Evolutionary conservation across 768 basidiomycete genomes (phyloP).

Genomic region (Mrakia blollopis): DNA sequence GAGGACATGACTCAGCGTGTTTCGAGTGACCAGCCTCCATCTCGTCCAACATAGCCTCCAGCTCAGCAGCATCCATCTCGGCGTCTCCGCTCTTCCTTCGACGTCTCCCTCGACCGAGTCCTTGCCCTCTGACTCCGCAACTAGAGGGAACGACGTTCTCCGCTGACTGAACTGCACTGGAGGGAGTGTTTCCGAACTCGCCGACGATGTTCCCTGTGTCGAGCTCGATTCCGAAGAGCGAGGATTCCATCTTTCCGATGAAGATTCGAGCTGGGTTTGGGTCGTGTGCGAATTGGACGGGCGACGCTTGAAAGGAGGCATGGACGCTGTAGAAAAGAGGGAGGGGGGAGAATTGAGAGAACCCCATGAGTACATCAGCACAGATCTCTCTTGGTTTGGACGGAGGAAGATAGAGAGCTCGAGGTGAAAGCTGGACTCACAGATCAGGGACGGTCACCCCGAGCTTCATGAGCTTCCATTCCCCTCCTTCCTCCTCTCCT

Average conservation of each 20-base stretch:
- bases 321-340: slow-evolving; percentile 14
- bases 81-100: slow-evolving; percentile 3
- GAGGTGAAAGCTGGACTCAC: slow-evolving; percentile 34
- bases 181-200: slow-evolving; percentile 36
- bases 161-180: slow-evolving; percentile 34
- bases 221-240: slow-evolving; percentile 50
- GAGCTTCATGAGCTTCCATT: slow-evolving; percentile 63
- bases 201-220: slow-evolving; percentile 43
- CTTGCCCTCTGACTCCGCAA: slow-evolving; percentile 3
- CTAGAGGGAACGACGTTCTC: slow-evolving; percentile 13
- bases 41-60: slow-evolving; percentile 51
- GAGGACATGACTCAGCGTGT: slow-evolving; percentile 42
- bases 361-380: not conserved
- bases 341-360: no score
- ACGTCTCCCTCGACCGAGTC: slow-evolving; percentile 37
- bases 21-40: slow-evolving; percentile 49
- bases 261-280: slow-evolving; percentile 62
- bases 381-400: not conserved
- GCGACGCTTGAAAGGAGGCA: slow-evolving; percentile 29
- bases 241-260: slow-evolving; percentile 85
- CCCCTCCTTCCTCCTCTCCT: not conserved
- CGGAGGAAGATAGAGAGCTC: not conserved
- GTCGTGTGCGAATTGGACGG: slow-evolving; percentile 67
- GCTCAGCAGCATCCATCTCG: not conserved
- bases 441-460: slow-evolving; percentile 88